phyloP scores from a whole-genome alignment of 129 eudicot species.

The Flaveria bidentis region DNA sequence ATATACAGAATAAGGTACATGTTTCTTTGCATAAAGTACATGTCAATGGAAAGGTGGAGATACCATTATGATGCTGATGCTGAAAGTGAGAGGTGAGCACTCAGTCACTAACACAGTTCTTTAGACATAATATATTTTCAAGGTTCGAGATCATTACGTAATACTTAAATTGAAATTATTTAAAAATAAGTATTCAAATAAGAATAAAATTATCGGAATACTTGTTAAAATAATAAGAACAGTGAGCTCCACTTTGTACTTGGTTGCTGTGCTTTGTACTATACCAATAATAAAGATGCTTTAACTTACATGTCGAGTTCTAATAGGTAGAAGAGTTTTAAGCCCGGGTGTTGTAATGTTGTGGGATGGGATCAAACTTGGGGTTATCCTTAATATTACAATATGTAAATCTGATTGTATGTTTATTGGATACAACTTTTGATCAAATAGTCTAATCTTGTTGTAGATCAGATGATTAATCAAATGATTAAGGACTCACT shows the following conservation, averaged over 20 bases:
- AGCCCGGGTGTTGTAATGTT: no score
- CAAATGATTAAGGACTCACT: no score
- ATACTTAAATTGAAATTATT: neutral
- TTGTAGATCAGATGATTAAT: no score
- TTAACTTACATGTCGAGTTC: no score
- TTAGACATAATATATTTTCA: neutral
- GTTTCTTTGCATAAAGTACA: constrained; percentile 20
- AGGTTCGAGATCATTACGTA: neutral
- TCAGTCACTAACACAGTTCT: constrained; percentile 7
- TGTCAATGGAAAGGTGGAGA: constrained; percentile 19
- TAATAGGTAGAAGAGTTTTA: no score
- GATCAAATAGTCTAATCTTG: no score
- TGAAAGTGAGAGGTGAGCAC: constrained; percentile 38
- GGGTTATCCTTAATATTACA: no score
- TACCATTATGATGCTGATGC: constrained; percentile 40
- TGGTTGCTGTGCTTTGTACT: constrained; percentile 13
- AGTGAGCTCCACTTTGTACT: constrained; percentile 20
- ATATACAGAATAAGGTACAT: constrained; percentile 9
- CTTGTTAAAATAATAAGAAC: neutral
- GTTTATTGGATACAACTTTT: no score
- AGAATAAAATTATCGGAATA: no score
- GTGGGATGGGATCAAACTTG: no score
- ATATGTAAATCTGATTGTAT: no score
- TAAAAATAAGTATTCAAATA: neutral
- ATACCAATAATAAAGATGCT: neutral